Base-by-base conservation (phyloP, 2,329 filamentous ascomycete genomes). In the Ceratocystis cubensis region DNA sequence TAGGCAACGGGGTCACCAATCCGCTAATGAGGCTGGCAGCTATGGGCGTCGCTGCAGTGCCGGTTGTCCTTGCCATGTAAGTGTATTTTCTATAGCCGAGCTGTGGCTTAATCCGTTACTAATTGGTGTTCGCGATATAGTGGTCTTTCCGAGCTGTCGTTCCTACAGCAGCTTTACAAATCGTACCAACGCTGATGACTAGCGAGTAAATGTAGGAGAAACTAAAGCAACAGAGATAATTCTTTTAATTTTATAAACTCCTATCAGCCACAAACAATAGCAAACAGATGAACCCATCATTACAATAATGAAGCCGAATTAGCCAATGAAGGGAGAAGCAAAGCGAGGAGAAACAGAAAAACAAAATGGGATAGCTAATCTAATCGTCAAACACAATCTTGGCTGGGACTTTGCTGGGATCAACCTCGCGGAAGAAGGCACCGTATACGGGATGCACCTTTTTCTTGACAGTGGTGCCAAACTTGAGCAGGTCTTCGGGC, bases 391-490 rank as follows among this genome's bases (percentile, higher is more conserved):
- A 96, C 61, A 85, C 92, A 74, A 96, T 96, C 81, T 96, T 96
- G 67, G 88, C 94, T 33, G 89, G 87, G 76, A 89, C 87, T 77
- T 93, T 88, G 75, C 83, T 89, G 75, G 87, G 87, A 72, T 90
- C 88, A 7, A 89, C 86, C 72, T 96, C 91, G 77, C 94, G 96
- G 81, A 89, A 96, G 75, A 97, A 97, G 41, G 91, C 91, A 67
- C 94, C 94, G 74, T 97, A 99, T 61, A 89, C 88, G 73, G 91
- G 89, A 78, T 99, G 94, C 62, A 86, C 84, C 91, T 97, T 97
- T 85, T 96, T 96, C 85, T 97, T 99, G 64, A 99, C 94, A 0
- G 93, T 97, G 25, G 91, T 96, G 72, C 94, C 94, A 71, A 96
- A 99, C 78, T 96, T 96, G 75, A 97, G 81, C 46, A 99, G 79